Percentiles rank a stretch among this genome's conserved stretches.
phyloP scores from a whole-genome alignment of 2,329 filamentous ascomycete genomes.

The Curvularia eragrostidis region DNA sequence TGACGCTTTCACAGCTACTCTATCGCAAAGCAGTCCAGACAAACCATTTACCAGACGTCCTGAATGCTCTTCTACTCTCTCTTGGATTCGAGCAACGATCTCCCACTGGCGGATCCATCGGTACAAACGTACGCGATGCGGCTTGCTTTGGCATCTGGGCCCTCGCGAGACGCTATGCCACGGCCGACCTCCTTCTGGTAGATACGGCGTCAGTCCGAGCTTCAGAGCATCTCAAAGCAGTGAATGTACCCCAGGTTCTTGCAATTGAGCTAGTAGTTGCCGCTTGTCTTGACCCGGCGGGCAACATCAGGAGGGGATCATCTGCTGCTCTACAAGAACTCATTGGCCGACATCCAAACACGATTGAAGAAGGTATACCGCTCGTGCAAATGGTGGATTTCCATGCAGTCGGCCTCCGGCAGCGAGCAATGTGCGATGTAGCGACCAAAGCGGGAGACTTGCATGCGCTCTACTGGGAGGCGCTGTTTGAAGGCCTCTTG shows the following conservation, averaged over 20 bases:
- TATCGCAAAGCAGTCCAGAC: slow-evolving; percentile 83
- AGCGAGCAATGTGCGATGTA: slow-evolving; percentile 80
- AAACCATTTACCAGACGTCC: slow-evolving; percentile 72
- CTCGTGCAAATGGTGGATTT: slow-evolving; percentile 93
- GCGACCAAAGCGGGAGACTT: slow-evolving; percentile 72
- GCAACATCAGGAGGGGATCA: slow-evolving; percentile 90
- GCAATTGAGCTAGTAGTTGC: slow-evolving; percentile 82
- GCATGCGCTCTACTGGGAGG: slow-evolving; percentile 68
- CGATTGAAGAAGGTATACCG: slow-evolving; percentile 78
- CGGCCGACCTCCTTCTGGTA: slow-evolving; percentile 73
- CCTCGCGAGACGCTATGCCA: slow-evolving; percentile 84
- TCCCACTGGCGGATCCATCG: slow-evolving; percentile 81
- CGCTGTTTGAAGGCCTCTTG: slow-evolving; percentile 73
- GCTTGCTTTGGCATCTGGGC: slow-evolving; percentile 98
- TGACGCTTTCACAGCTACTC: slow-evolving; percentile 85
- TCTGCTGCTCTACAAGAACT: slow-evolving; percentile 95
- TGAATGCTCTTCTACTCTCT: slow-evolving; percentile 78
- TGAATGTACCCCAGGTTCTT: slow-evolving; percentile 72
- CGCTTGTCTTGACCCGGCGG: slow-evolving; percentile 85
- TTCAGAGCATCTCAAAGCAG: slow-evolving; percentile 52
- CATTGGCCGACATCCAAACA: slow-evolving; percentile 89
- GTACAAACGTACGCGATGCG: slow-evolving; percentile 90
- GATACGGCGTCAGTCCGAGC: slow-evolving; percentile 54
- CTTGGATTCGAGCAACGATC: slow-evolving; percentile 89
- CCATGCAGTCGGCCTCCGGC: slow-evolving; percentile 86